Evolutionary conservation across 1,139 yeast species (phyloP).

Genomic region (Sugiyamaella castrensis): DNA sequence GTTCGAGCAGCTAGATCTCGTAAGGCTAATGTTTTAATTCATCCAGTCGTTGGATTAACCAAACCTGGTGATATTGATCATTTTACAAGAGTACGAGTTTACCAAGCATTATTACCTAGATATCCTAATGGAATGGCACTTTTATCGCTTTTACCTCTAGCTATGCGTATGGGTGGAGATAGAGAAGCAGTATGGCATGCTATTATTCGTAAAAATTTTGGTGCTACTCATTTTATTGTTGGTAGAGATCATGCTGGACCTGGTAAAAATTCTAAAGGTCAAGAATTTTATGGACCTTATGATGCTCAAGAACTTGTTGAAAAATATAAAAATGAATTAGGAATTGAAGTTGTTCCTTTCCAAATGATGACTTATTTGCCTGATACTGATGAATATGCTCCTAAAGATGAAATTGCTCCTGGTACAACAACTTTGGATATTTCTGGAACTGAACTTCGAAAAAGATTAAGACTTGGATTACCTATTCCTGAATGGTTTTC

Average conservation of each 20-base stretch:
- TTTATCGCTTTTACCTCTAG: conserved; percentile 82
- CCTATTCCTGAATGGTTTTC: conserved; percentile 96
- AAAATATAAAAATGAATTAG: conserved; percentile 69
- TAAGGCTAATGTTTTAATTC: conserved; percentile 79
- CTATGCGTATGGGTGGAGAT: conserved; percentile 99
- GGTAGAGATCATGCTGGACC: conserved; percentile 99
- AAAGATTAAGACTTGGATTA: conserved; percentile 79
- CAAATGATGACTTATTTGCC: conserved; percentile 96
- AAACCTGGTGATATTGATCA: conserved; percentile 98
- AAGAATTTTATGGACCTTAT: conserved; percentile 93
- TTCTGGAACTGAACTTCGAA: conserved; percentile 92
- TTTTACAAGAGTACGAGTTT: conserved; percentile 94
- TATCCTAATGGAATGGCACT: conserved; percentile 94
- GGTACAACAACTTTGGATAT: conserved; percentile 83
- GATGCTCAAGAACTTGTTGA: conserved; percentile 93
- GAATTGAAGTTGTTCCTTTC: conserved; percentile 90
- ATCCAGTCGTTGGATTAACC: conserved; percentile 95
- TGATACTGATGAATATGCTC: conserved; percentile 92
- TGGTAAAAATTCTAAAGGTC: conserved; percentile 89
- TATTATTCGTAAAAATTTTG: conserved; percentile 91
- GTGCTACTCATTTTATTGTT: conserved; percentile 95
- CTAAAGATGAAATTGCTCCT: conserved; percentile 84
- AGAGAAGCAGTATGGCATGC: conserved; percentile 99
- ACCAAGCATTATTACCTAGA: conserved; percentile 85
- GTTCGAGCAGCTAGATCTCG: conserved; percentile 88